Percentiles rank a stretch among this genome's conserved stretches.
phyloP scores from a whole-genome alignment of 2,329 filamentous ascomycete genomes.

The Ceratocystiopsis sp. region DNA sequence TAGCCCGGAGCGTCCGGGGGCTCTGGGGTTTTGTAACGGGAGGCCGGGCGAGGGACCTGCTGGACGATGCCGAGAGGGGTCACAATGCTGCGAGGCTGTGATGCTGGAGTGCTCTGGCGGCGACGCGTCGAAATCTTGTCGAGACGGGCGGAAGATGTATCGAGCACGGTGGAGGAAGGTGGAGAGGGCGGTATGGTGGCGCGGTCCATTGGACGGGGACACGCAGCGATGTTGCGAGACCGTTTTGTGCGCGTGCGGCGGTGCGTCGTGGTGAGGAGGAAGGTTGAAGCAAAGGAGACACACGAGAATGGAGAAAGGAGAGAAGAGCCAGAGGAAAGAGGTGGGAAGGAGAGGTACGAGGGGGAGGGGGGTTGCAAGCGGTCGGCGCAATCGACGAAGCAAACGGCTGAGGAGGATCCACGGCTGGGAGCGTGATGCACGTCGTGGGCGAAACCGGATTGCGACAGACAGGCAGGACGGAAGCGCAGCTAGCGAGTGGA shows the following conservation, averaged over 20 bases:
- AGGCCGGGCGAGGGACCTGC: constrained; percentile 19
- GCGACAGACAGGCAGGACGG: too few relatives aligned
- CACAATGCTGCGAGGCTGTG: constrained; percentile 13
- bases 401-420: too few relatives aligned
- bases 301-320: neutral
- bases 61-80: constrained; percentile 14
- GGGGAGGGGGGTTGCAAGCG: neutral
- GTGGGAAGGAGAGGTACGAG: neutral
- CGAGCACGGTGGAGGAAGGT: constrained; percentile 20
- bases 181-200: constrained; percentile 26
- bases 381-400: too few relatives aligned
- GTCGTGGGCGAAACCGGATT: too few relatives aligned
- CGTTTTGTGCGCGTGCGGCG: too few relatives aligned
- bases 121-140: constrained; percentile 19
- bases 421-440: too few relatives aligned
- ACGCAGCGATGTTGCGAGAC: too few relatives aligned
- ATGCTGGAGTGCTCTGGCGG: constrained; percentile 22
- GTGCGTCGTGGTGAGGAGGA: neutral
- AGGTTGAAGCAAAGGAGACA: neutral
- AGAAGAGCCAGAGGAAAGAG: neutral
- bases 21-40: constrained; percentile 22
- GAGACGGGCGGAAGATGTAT: constrained; percentile 23
- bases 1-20: constrained; percentile 13
- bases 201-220: constrained; percentile 18
- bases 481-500: too few relatives aligned